Percentiles rank a stretch among this genome's conserved stretches.
These are phyloP conservation scores for Ailanthus altissimus DNA, from an alignment of 345 rosid species.

Conservation along the genomic window DNA sequence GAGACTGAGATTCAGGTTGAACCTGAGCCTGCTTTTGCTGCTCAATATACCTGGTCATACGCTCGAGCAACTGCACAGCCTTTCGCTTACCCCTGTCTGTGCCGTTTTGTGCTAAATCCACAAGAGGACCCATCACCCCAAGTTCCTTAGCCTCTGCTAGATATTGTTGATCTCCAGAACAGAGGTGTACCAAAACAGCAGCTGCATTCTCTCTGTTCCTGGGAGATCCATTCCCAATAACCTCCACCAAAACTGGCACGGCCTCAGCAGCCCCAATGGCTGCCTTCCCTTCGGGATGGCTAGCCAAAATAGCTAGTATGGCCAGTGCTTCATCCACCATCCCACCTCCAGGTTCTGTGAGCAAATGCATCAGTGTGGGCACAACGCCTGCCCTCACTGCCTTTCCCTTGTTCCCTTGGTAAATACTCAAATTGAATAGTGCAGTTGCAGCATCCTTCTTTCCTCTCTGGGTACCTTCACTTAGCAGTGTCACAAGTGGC, in stretches of 20 bases:
- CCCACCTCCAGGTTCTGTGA: conserved; percentile 74
- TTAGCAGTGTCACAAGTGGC: conserved; percentile 76
- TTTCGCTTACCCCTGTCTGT: conserved; percentile 94
- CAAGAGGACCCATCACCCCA: conserved; percentile 72
- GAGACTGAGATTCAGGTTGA: conserved; percentile 43
- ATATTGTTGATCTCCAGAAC: conserved; percentile 71
- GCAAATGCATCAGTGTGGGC: conserved; percentile 57
- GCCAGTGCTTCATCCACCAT: conserved; percentile 90
- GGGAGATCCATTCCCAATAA: conserved; percentile 69
- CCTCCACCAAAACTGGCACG: conserved; percentile 68
- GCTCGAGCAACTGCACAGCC: conserved; percentile 87
- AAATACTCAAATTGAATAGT: conserved; percentile 91
- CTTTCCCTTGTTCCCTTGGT: conserved; percentile 97
- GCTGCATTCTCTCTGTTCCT: conserved; percentile 81
- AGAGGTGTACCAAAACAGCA: conserved; percentile 84
- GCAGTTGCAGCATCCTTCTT: conserved; percentile 99
- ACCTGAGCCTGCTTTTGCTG: conserved; percentile 64
- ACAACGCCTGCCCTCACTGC: conserved; percentile 91
- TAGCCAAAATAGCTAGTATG: conserved; percentile 69
- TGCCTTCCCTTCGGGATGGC: conserved; percentile 75
- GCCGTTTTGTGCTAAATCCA: conserved; percentile 82
- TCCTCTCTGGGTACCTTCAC: conserved; percentile 92
- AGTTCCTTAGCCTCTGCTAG: conserved; percentile 76
- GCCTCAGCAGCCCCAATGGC: conserved; percentile 73
- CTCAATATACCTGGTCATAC: conserved; percentile 68